Conservation (phyloP, 768 basidiomycete genomes). For the Mycena albidolilacea region DNA sequence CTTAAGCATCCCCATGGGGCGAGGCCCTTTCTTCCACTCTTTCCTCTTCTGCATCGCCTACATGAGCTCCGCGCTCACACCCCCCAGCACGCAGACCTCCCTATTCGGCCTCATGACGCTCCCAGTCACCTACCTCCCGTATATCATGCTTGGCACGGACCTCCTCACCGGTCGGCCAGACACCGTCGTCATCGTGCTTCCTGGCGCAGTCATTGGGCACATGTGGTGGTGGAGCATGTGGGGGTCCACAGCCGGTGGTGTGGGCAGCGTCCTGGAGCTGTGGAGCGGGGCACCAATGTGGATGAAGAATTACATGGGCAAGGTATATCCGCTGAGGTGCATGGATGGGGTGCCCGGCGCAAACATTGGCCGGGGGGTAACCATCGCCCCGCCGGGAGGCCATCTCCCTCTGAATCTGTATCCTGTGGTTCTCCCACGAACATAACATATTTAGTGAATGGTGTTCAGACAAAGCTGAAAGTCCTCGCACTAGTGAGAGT, state of each 20-base stretch:
- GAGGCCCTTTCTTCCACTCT: slow-evolving; percentile 72
- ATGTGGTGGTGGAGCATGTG: slow-evolving; percentile 86
- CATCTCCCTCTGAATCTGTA: too few relatives aligned
- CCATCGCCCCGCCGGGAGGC: slow-evolving; percentile 69
- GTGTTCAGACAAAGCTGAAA: too few relatives aligned
- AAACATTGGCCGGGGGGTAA: slow-evolving; percentile 64
- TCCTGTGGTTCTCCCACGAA: too few relatives aligned
- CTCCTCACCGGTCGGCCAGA: slow-evolving; percentile 71
- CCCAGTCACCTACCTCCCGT: slow-evolving; percentile 82
- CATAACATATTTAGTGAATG: too few relatives aligned
- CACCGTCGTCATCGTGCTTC: slow-evolving; percentile 69
- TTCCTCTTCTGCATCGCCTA: slow-evolving; percentile 80
- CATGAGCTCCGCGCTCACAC: slow-evolving; percentile 75
- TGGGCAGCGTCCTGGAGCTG: slow-evolving; percentile 55
- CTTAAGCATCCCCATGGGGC: slow-evolving; percentile 73
- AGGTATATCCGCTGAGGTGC: slow-evolving; percentile 47
- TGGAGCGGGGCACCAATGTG: slow-evolving; percentile 72
- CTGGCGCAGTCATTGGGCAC: slow-evolving; percentile 85
- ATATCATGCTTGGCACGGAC: slow-evolving; percentile 81
- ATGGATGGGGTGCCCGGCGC: slow-evolving; percentile 52
- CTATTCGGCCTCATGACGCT: slow-evolving; percentile 85
- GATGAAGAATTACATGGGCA: slow-evolving; percentile 67
- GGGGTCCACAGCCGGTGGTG: slow-evolving; percentile 60
- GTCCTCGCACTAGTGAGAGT: too few relatives aligned
- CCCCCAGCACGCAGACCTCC: slow-evolving; percentile 78